These are phyloP conservation scores for Voacanga thouarsii DNA, from an alignment of 257 asterid genomes.

Conservation along the genomic window DNA sequence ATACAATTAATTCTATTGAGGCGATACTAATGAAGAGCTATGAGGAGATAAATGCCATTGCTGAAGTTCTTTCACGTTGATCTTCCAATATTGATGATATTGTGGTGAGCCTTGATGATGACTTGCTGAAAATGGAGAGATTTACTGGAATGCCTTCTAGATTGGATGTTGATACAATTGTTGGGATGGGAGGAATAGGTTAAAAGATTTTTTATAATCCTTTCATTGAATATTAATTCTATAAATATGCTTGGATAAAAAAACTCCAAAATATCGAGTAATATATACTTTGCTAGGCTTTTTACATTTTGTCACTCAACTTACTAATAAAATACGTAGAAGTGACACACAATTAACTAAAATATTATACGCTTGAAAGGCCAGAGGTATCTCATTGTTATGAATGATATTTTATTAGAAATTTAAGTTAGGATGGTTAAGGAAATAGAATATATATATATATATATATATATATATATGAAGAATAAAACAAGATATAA, in stretches of 20 bases:
- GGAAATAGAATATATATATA: too few relatives aligned
- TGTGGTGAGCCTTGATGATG: conserved; percentile 28
- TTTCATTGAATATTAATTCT: conserved; percentile 24
- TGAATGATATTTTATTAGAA: too few relatives aligned
- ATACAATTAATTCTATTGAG: neutral
- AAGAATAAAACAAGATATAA: too few relatives aligned
- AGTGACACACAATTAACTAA: conserved; percentile 26
- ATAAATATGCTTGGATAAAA: conserved; percentile 35
- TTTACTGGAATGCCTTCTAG: conserved; percentile 19
- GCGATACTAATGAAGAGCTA: neutral
- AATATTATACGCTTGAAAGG: conserved; percentile 25
- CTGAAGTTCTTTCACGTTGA: conserved; percentile 8
- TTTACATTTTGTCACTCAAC: conserved; percentile 18
- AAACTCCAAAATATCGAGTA: conserved; percentile 27
- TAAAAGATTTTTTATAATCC: conserved; percentile 29
- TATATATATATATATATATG: too few relatives aligned
- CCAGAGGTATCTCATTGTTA: conserved; percentile 32
- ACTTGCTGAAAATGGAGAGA: conserved; percentile 24
- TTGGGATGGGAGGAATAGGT: conserved; percentile 32
- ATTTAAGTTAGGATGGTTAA: too few relatives aligned
- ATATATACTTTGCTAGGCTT: conserved; percentile 24
- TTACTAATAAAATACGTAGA: conserved; percentile 14
- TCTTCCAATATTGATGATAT: conserved; percentile 14
- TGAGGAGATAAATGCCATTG: neutral
- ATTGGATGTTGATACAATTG: conserved; percentile 21